Conservation (phyloP, 352 stramenopile species). For the Globisporangium irregulare region DNA sequence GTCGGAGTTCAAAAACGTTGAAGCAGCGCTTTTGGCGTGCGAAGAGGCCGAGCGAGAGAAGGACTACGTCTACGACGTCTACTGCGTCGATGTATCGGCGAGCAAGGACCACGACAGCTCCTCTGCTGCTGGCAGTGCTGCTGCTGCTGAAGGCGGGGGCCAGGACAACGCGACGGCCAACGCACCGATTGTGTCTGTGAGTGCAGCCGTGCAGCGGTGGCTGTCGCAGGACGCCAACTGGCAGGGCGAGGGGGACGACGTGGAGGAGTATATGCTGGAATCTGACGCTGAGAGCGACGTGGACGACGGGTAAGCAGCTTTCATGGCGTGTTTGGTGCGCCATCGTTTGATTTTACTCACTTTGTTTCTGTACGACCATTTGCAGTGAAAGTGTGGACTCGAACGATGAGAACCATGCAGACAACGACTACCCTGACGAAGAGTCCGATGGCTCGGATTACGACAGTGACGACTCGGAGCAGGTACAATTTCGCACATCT, state of each 20-base stretch:
- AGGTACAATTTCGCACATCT: conserved; percentile 16
- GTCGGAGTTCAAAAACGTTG: conserved; percentile 49
- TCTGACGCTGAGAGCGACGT: conserved; percentile 70
- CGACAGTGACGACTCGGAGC: conserved; percentile 39
- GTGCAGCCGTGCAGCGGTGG: conserved; percentile 75
- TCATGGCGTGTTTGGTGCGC: conserved; percentile 26
- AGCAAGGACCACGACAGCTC: conserved; percentile 28
- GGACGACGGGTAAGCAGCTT: conserved; percentile 55
- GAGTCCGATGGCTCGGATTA: conserved; percentile 42
- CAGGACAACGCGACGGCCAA: conserved; percentile 16
- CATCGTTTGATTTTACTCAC: conserved; percentile 6
- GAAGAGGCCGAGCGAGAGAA: conserved; percentile 77
- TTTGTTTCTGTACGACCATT: background rate
- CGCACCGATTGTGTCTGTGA: conserved; percentile 65
- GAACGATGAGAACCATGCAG: conserved; percentile 75
- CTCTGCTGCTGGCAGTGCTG: background rate
- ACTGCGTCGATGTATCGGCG: conserved; percentile 71
- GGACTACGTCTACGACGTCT: conserved; percentile 84
- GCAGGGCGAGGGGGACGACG: conserved; percentile 41
- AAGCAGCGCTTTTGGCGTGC: conserved; percentile 65
- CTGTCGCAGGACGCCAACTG: conserved; percentile 54
- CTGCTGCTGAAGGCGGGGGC: conserved; percentile 6
- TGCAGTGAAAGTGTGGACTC: conserved; percentile 75
- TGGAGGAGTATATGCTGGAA: conserved; percentile 79
- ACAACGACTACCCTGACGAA: conserved; percentile 86